Evolutionary conservation across 2,329 filamentous ascomycete genomes (phyloP), one percentile per base, ranked within the genome.

Genomic region (Claviceps sp.): DNA sequence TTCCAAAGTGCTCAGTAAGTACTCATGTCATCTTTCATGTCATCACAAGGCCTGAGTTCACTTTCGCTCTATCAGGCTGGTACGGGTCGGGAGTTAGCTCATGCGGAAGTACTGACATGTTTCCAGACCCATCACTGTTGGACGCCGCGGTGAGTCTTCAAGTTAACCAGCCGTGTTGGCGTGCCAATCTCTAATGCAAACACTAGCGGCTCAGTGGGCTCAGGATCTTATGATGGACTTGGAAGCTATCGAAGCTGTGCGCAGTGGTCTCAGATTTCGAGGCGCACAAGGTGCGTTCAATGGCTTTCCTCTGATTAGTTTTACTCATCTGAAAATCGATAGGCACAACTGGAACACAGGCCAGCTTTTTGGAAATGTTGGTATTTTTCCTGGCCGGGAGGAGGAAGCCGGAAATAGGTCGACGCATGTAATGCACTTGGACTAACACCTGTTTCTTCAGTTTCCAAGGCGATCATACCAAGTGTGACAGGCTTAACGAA

Each of bases 301-400:
- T 8, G 13, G 37, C 24, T 30, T 49, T 13, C 22, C 18, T 26
- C 18, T 30, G 14, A 16, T 22, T 16, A 24, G 42, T 18, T 26
- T 40, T n/a, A 37, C 18, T 48, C n/a, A 40, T 42, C 5, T 52
- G 87, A 53, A 85, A 85, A 60, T 81, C 78, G 50, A 79, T 63
- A 57, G 70, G 71, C 22, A 87, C 85, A 26, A 90, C 86, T 0
- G 81, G 86, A 50, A 88, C 85, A 1, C 87, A 93, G 67, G 89
- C 87, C 1, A 84, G 79, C 3, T 90, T 89, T 73, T 70, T 66
- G 24, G 59, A 61, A 49, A 58, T 65, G 47, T 57, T 38, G 44
- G 55, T 51, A 16, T 30, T 34, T 26, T 24, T 26, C 24, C 37
- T 8, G 54, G 53, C 2, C 55, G 56, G 24, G 18, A 20, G 22